Percentiles rank a stretch among this genome's conserved stretches.
Conservation (phyloP, 2,329 filamentous ascomycete genomes). For the Coleophoma crateriformis region DNA sequence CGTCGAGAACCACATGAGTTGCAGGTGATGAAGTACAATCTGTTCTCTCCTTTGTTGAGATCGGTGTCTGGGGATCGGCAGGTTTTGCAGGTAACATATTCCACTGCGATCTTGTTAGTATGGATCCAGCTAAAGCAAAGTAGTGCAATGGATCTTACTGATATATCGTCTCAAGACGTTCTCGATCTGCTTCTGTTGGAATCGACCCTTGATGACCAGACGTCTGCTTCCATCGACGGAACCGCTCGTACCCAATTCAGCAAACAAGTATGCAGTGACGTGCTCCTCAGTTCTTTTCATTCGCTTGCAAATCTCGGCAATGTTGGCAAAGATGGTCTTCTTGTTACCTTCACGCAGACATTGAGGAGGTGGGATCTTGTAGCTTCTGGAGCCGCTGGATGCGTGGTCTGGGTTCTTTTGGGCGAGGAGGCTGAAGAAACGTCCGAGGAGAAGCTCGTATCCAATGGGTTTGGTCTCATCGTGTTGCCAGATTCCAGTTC, state of each 20-base stretch:
- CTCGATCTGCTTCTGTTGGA: slow-evolving; percentile 99
- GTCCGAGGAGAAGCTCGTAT: slow-evolving; percentile 79
- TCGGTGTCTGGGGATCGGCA: slow-evolving; percentile 93
- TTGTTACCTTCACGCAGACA: slow-evolving; percentile 99
- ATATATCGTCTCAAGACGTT: slow-evolving; percentile 95
- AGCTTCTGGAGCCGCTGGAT: slow-evolving; percentile 82
- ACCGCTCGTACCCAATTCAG: slow-evolving; percentile 94
- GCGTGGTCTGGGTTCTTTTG: slow-evolving; percentile 96
- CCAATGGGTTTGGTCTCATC: slow-evolving; percentile 50
- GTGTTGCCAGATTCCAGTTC: slow-evolving; percentile 31
- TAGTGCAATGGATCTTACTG: slow-evolving; percentile 52
- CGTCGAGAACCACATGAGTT: slow-evolving; percentile 80
- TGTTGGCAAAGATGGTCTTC: slow-evolving; percentile 99
- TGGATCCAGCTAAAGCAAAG: background rate
- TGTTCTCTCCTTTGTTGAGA: slow-evolving; percentile 98
- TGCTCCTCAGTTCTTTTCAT: slow-evolving; percentile 99
- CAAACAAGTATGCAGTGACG: slow-evolving; percentile 94
- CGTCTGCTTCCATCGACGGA: slow-evolving; percentile 90
- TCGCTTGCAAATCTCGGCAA: slow-evolving; percentile 96
- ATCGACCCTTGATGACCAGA: slow-evolving; percentile 97
- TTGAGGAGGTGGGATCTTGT: slow-evolving; percentile 98
- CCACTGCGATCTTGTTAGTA: slow-evolving; percentile 41
- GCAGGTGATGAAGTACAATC: slow-evolving; percentile 98
- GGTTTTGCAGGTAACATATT: slow-evolving; percentile 99
- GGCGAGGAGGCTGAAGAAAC: slow-evolving; percentile 92